phyloP scores from a whole-genome alignment of 805 yeast species.

The Wickerhamiella hasegawae region DNA sequence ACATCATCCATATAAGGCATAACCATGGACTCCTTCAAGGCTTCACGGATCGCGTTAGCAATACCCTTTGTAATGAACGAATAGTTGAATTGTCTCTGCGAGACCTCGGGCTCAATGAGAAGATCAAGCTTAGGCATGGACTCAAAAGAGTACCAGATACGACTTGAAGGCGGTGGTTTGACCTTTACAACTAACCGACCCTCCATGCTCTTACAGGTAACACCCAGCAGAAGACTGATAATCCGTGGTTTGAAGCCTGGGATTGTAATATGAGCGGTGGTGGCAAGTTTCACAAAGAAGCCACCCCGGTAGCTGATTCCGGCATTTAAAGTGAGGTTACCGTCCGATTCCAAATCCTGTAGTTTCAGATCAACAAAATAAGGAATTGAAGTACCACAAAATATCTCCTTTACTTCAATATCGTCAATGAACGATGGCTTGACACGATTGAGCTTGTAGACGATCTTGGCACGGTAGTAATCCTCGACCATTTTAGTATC shows the following conservation, averaged over 20 bases:
- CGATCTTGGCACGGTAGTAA: slow-evolving; percentile 40
- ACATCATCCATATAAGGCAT: slow-evolving; percentile 82
- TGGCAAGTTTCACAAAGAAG: slow-evolving; percentile 59
- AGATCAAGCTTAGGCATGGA: slow-evolving; percentile 61
- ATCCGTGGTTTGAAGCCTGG: slow-evolving; percentile 57
- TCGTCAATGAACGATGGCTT: slow-evolving; percentile 84
- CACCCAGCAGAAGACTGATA: slow-evolving; percentile 55
- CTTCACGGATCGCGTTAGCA: slow-evolving; percentile 62
- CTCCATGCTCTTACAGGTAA: slow-evolving; percentile 48
- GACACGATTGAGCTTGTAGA: slow-evolving; percentile 59
- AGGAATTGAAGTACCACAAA: slow-evolving; percentile 73
- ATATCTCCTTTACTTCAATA: slow-evolving; percentile 52
- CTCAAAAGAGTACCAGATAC: slow-evolving; percentile 84
- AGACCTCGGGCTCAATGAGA: slow-evolving; percentile 78
- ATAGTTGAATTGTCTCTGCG: slow-evolving; percentile 66
- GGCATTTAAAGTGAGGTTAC: slow-evolving; percentile 45
- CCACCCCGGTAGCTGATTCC: slow-evolving; percentile 60
- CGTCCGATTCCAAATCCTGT: slow-evolving; percentile 61
- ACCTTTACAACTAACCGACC: slow-evolving; percentile 58
- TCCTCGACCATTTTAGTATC: slow-evolving; percentile 50
- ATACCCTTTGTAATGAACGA: slow-evolving; percentile 66
- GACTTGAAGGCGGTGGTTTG: slow-evolving; percentile 80
- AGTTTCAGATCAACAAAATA: slow-evolving; percentile 57
- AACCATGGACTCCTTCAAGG: slow-evolving; percentile 64
- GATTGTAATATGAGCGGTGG: slow-evolving; percentile 66